phyloP scores from a whole-genome alignment of 495 filamentous ascomycete genomes.

The Xylaria nigripes region DNA sequence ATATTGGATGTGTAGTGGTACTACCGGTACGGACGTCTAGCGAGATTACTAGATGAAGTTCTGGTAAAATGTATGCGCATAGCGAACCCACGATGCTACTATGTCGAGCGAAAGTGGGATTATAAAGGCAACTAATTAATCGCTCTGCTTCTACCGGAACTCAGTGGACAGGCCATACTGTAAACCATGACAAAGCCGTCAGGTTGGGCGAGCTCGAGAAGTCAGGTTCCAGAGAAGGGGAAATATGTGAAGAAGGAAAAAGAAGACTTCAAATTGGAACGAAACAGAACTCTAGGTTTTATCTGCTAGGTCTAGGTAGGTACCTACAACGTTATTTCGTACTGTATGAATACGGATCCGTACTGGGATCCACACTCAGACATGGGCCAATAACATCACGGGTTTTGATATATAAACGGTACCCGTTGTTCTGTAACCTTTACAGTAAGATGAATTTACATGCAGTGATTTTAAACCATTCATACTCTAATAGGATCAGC shows the following conservation, averaged over 20 bases:
- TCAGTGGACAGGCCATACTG: constrained; percentile 4
- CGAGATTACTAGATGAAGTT: neutral
- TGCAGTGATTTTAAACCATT: too few species aligned
- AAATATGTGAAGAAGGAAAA: constrained; percentile 34
- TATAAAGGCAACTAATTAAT: constrained; percentile 24
- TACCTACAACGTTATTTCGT: too few species aligned
- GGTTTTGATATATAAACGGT: neutral
- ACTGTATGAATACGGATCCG: neutral
- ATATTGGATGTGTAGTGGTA: neutral
- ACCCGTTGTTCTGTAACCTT: too few species aligned
- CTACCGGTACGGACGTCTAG: neutral
- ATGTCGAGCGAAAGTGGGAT: constrained; percentile 24
- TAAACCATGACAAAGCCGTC: constrained; percentile 1
- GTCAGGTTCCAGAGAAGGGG: constrained; percentile 24
- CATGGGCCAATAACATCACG: constrained; percentile 4
- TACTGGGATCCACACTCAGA: neutral
- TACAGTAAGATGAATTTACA: too few species aligned
- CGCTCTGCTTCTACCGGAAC: constrained; percentile 25
- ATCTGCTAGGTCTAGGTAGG: neutral
- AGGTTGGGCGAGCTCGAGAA: constrained; percentile 11
- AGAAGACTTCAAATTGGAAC: neutral
- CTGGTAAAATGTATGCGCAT: constrained; percentile 23
- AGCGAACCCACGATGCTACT: constrained; percentile 29
- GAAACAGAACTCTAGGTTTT: constrained; percentile 9
- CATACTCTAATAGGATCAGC: too few species aligned